Base-by-base conservation (phyloP, 176 grass and related monocot genomes). In the Saccharum spontaneum region DNA sequence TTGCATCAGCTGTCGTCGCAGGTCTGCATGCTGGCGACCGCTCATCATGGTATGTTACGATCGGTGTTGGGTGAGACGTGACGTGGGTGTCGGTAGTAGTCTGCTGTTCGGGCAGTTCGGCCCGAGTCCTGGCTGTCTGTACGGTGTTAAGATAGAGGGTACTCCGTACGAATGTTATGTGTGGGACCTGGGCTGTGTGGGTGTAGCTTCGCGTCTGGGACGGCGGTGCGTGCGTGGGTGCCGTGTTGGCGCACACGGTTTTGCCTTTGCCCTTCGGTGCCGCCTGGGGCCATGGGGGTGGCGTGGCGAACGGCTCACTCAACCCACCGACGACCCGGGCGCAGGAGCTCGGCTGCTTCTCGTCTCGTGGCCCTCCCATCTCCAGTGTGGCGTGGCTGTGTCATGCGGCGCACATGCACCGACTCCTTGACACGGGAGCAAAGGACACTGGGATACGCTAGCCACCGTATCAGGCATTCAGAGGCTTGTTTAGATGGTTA, bases 191-290 rank as follows among this genome's bases (percentile, higher is more conserved):
- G 48, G 15, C 20, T 8, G 54, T 59, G 54, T 59, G 54, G 20
- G 20, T 6, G 45, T 45, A 15, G 3, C 48, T 20, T 20, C 6
- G 5, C 17, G 46, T 54, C 6, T 54, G 50, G 16, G 50, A 23
- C 22, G 57, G 20, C n/a, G 66, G 24, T 11, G 78, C 71, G 30
- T 66, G 10, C 71, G 30, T 66, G 10, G 40, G 5, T 44, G 69
- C 81, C 81, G 82, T 45, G 82, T 64, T 11, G 50, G 20, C 43
- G 65, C 65, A 69, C 79, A 70, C 79, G 79, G 79, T 55, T 82
- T 73, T 26, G 31, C 41, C 28, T 3, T 48, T 5, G n/a, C 28
- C 28, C 28, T 28, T 28, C 9, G 11, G 5, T 23, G 69, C 5
- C 11, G 3, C 20, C 20, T 4, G 5, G 5, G 0, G 3, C 14